Base-by-base conservation (phyloP, 345 rosid species). In the Rhodomyrtus tomentosa region DNA sequence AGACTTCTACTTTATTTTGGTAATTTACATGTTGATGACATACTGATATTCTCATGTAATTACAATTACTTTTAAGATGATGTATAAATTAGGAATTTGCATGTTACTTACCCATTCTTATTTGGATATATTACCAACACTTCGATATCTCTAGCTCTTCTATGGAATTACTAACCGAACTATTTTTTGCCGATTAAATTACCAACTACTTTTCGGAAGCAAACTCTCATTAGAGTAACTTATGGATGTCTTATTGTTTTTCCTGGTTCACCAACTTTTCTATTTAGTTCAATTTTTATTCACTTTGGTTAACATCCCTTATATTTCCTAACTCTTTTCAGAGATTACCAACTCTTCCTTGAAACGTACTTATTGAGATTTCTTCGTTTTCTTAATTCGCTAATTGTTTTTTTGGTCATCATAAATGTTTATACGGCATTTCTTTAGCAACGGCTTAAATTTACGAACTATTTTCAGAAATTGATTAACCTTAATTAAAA, bases 1-100 rank as follows among this genome's bases (percentile, higher is more conserved):
- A 0, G 72, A 58, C 9, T n/a, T 58, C 0, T 27, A 11, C 0
- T 50, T 4, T 25, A 55, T 25, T 0, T 55, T 58, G 27, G 2
- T 12, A 14, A 14, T 27, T 27, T 58, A 27, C 38, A 0, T 58
- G 8, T 58, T 56, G 72, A 20, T 58, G 13, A 58, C 9, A 27
- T 58, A 0, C 4, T 36, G 1, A 58, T 58, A 27, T 0, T 58
- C 27, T 58, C 7, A 27, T 14, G 13, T 27, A 27, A 27, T 58
- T 29, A 27, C 36, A 27, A 13, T 20, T 58, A 12, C 18, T 58
- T 58, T 58, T 0, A 14, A 0, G 38, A 58, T 6, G 25, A 53
- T 7, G 3, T 20, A 8, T 3, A 53, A 21, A 21, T 53, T 20
- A 53, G 55, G 18, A 56, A 56, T n/a, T 58, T 58, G 6, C 6